Evolutionary conservation across 768 basidiomycete species (phyloP).

Genomic region (Tulasnella sp.): DNA sequence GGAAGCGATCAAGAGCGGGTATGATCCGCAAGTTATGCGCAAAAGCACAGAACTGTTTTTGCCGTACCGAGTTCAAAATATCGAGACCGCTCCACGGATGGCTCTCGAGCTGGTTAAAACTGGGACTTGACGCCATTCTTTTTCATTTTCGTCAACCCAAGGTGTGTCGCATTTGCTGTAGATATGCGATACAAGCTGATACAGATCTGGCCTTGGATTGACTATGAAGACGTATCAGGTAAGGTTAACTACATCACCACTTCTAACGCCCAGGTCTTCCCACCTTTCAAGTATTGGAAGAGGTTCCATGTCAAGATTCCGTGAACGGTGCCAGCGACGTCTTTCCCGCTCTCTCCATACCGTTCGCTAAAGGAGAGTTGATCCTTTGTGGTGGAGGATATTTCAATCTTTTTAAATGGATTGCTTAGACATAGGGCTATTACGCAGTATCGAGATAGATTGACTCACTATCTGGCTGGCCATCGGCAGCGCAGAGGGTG

Average conservation of each 20-base stretch:
- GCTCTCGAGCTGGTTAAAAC: neutral
- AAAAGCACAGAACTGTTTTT: too few species aligned
- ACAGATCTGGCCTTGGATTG: neutral
- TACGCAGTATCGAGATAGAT: neutral
- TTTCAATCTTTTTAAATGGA: neutral
- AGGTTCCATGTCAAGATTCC: neutral
- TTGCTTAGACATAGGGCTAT: neutral
- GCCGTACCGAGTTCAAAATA: neutral
- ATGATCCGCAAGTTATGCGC: too few species aligned
- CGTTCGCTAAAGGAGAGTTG: neutral
- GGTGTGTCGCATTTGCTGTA: neutral
- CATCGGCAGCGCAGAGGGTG: neutral
- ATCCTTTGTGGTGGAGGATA: neutral
- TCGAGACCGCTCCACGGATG: neutral
- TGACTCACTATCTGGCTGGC: neutral
- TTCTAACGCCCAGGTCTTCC: neutral
- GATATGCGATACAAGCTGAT: neutral
- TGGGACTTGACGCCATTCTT: neutral
- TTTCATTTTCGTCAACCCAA: neutral
- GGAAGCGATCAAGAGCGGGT: too few species aligned
- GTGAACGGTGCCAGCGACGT: neutral
- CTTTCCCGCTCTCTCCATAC: neutral
- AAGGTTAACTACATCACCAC: neutral
- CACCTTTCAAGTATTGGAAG: neutral
- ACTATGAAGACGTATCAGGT: neutral